A percentile compares a stretch with the other conserved stretches of the same genome.
Conservation (phyloP, 225 moss, liverwort and hornwort species). For the Pseudisothecium myosuroides region DNA sequence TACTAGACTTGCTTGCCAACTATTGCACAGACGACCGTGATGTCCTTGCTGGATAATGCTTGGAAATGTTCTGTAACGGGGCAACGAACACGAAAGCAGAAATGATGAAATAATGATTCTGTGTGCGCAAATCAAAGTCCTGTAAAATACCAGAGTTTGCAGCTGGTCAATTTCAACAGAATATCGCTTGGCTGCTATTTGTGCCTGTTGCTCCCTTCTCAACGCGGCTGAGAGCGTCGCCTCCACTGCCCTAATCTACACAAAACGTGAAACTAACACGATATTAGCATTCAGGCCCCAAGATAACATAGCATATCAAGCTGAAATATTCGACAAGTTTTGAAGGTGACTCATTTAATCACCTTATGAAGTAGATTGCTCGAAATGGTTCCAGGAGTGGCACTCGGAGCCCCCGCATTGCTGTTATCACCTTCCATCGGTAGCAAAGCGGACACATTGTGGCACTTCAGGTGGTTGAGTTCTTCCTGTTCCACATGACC, state of each 20-base stretch:
- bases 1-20: background rate
- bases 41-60: background rate
- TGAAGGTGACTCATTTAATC: background rate
- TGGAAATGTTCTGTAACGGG: background rate
- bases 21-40: background rate
- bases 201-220: constrained; percentile 71
- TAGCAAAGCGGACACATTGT: constrained; percentile 27
- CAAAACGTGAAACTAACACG: background rate
- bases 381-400: constrained; percentile 8
- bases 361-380: constrained; percentile 37
- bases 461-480: constrained; percentile 50
- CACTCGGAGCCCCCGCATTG: background rate
- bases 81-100: background rate
- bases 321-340: background rate
- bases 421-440: constrained; percentile 15
- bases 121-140: no score
- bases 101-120: background rate
- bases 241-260: constrained; percentile 59
- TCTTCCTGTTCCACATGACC: constrained; percentile 18
- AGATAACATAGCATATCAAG: background rate
- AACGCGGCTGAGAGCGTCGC: constrained; percentile 67
- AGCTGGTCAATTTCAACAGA: constrained; percentile 82
- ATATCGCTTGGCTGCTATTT: constrained; percentile 55
- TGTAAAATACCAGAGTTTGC: constrained; percentile 54
- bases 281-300: background rate